A percentile compares a stretch with the other conserved stretches of the same genome.
Conservation (phyloP, 805 yeast genomes). For the Metschnikowia gelsemii region DNA sequence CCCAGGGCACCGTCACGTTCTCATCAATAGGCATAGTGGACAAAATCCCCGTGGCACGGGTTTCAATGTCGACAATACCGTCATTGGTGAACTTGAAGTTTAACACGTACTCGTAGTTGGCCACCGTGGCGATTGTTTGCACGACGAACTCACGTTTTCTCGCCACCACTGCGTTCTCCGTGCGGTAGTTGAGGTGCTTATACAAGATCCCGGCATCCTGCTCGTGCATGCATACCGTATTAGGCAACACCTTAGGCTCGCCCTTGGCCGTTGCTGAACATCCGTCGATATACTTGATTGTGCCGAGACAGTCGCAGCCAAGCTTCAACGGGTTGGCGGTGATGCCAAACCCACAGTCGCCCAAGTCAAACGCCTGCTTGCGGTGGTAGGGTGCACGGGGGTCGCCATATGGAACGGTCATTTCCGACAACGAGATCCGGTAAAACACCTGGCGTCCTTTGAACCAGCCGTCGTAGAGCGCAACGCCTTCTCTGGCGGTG, state of each 20-base stretch:
- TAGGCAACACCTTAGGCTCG: constrained; percentile 60
- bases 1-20: constrained; percentile 64
- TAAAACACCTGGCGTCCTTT: constrained; percentile 75
- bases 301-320: constrained; percentile 84
- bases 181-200: constrained; percentile 81
- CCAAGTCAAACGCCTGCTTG: constrained; percentile 84
- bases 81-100: constrained; percentile 73
- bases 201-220: constrained; percentile 73
- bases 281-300: constrained; percentile 70
- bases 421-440: constrained; percentile 72
- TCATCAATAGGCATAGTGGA: constrained; percentile 82
- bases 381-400: constrained; percentile 81
- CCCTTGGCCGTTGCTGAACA: constrained; percentile 56
- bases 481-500: constrained; percentile 78
- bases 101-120: constrained; percentile 77
- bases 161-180: constrained; percentile 64
- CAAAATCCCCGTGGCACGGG: constrained; percentile 82
- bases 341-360: constrained; percentile 81
- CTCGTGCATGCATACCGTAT: constrained; percentile 78
- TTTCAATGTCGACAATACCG: constrained; percentile 74
- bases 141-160: constrained; percentile 77
- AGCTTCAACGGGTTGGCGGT: constrained; percentile 64
- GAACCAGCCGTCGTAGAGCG: constrained; percentile 66
- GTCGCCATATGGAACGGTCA: constrained; percentile 89
- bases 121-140: constrained; percentile 81